phyloP scores from a whole-genome alignment of 2,329 filamentous ascomycete genomes.

The Xylariaceae sp. region DNA sequence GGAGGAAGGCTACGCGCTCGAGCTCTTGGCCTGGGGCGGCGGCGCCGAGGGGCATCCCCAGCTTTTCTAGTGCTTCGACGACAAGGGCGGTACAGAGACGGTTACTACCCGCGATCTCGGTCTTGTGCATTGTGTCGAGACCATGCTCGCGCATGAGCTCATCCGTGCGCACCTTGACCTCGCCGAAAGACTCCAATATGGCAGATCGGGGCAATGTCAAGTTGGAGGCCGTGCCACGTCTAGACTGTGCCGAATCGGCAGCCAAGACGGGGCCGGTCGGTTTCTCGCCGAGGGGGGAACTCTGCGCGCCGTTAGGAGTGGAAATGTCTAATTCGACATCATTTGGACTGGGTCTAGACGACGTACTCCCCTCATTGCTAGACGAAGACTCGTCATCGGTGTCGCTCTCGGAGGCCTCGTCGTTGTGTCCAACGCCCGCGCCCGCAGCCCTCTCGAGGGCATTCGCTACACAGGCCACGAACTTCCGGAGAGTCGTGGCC shows the following conservation, averaged over 20 bases:
- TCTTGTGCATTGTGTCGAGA: constrained; percentile 2
- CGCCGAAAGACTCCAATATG: too few relatives aligned
- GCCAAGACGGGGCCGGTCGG: too few relatives aligned
- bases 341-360: too few relatives aligned
- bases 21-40: constrained; percentile 9
- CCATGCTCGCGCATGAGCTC: constrained; percentile 4
- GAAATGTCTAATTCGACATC: too few relatives aligned
- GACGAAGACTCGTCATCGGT: too few relatives aligned
- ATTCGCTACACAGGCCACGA: constrained; percentile 29
- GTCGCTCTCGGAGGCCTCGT: not conserved
- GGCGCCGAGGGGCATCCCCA: constrained; percentile 3
- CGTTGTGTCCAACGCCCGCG: constrained; percentile 1
- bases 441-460: constrained; percentile 2
- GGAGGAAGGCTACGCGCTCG: not conserved
- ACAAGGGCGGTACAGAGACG: constrained; percentile 8
- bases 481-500: constrained; percentile 33
- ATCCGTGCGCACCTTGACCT: constrained; percentile 12
- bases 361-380: too few relatives aligned
- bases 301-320: too few relatives aligned
- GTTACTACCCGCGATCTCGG: constrained; percentile 1
- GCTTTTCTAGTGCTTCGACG: constrained; percentile 15
- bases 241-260: too few relatives aligned
- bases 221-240: too few relatives aligned
- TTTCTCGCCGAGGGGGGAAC: too few relatives aligned
- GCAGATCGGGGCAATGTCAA: too few relatives aligned